phyloP scores from a whole-genome alignment of 169 alveolate genomes.

The Eimeria sp. region DNA sequence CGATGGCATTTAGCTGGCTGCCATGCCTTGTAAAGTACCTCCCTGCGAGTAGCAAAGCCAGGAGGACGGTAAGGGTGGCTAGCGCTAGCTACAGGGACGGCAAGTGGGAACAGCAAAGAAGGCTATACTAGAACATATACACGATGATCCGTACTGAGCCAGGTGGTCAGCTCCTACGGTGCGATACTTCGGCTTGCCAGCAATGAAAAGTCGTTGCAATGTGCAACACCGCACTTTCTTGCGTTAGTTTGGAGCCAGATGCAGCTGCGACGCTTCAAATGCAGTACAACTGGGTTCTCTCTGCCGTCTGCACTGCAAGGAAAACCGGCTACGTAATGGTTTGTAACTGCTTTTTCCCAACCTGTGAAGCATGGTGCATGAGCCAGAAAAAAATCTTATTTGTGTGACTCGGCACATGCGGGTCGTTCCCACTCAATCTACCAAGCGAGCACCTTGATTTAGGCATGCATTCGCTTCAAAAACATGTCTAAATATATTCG shows the following conservation, averaged over 20 bases:
- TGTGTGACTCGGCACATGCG: neutral
- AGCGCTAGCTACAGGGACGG: neutral
- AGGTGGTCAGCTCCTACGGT: neutral
- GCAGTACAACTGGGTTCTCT: neutral
- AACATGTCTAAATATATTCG: neutral
- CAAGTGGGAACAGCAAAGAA: neutral
- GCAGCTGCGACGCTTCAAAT: neutral
- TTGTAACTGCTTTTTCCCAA: neutral
- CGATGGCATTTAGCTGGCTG: neutral
- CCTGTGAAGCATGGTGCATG: neutral
- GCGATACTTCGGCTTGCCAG: neutral
- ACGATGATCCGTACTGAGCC: neutral
- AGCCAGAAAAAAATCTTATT: neutral
- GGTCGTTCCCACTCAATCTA: neutral
- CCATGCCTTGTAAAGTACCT: neutral
- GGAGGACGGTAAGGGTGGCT: neutral
- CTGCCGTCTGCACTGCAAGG: neutral
- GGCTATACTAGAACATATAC: neutral
- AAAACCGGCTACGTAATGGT: neutral
- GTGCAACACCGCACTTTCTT: neutral
- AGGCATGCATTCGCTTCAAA: neutral
- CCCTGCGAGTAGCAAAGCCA: neutral
- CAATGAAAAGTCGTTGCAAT: neutral
- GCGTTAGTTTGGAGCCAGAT: neutral
- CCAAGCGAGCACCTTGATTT: neutral